Percentiles rank a stretch among this genome's conserved stretches.
Evolutionary conservation across 805 yeast species (phyloP).

Genomic region (Hemisphaericaspora nanyangensis): DNA sequence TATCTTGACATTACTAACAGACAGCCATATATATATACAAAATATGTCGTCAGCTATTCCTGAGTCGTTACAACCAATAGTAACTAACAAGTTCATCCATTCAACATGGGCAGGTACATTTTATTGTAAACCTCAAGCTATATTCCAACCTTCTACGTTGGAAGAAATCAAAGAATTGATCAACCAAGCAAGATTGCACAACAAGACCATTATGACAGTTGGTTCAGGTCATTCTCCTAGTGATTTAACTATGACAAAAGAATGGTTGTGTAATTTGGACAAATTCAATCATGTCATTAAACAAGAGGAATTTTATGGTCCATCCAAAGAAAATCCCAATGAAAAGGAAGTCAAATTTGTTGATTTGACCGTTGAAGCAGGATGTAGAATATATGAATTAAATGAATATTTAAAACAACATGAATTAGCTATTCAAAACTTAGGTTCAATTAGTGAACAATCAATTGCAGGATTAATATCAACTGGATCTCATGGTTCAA

Average conservation of each 20-base stretch:
- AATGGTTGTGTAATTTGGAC: slow-evolving; percentile 87
- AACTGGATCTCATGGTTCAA: slow-evolving; percentile 96
- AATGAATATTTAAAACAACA: slow-evolving; percentile 59
- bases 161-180: slow-evolving; percentile 71
- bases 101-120: slow-evolving; percentile 92
- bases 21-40: too few species aligned
- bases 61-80: slow-evolving; percentile 26
- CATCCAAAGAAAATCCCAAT: slow-evolving; percentile 15
- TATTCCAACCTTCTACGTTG: slow-evolving; percentile 69
- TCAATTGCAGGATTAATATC: slow-evolving; percentile 93
- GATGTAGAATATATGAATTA: slow-evolving; percentile 72
- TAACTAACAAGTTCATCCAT: slow-evolving; percentile 46
- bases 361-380: slow-evolving; percentile 94
- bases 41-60: slow-evolving; percentile 24
- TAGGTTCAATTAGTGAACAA: slow-evolving; percentile 93
- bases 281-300: slow-evolving; percentile 55
- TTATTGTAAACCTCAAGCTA: slow-evolving; percentile 67
- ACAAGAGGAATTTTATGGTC: slow-evolving; percentile 45
- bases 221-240: slow-evolving; percentile 97
- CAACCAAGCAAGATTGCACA: slow-evolving; percentile 52
- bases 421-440: slow-evolving; percentile 79
- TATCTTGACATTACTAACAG: too few species aligned
- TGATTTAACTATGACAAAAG: slow-evolving; percentile 79
- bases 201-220: slow-evolving; percentile 72
- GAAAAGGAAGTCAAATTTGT: slow-evolving; percentile 55